Evolutionary conservation across 805 yeast genomes (phyloP).

Genomic region (Candida mattraensis): DNA sequence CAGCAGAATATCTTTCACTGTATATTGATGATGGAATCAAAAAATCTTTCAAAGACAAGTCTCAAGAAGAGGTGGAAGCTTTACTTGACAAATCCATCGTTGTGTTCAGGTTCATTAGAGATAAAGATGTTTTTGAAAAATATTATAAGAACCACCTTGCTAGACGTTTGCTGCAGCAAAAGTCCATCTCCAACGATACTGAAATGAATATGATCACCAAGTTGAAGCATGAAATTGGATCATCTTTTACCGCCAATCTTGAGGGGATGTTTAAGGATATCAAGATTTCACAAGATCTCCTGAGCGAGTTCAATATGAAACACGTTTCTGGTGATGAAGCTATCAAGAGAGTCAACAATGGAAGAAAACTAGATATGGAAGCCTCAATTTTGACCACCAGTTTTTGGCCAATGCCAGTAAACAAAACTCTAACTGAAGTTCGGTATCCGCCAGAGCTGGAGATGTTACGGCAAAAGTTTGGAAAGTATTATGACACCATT

Average conservation of each 20-base stretch:
- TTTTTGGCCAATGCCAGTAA: slow-evolving; percentile 64
- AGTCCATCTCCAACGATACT: slow-evolving; percentile 49
- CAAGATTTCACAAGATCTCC: slow-evolving; percentile 51
- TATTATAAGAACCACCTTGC: slow-evolving; percentile 86
- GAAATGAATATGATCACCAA: slow-evolving; percentile 69
- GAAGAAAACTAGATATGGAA: slow-evolving; percentile 41
- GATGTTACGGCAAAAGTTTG: slow-evolving; percentile 45
- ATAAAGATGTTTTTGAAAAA: slow-evolving; percentile 83
- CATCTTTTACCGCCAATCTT: slow-evolving; percentile 72
- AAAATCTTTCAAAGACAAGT: slow-evolving; percentile 46
- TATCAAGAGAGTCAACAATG: slow-evolving; percentile 23
- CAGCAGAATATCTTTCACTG: slow-evolving; percentile 56
- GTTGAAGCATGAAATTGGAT: slow-evolving; percentile 74
- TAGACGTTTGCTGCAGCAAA: slow-evolving; percentile 61
- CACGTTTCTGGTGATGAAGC: slow-evolving; percentile 17
- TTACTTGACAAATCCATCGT: slow-evolving; percentile 55
- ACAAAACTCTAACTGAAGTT: slow-evolving; percentile 35
- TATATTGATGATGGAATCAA: slow-evolving; percentile 59
- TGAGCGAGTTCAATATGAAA: slow-evolving; percentile 37
- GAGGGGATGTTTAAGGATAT: slow-evolving; percentile 89
- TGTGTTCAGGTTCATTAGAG: slow-evolving; percentile 67
- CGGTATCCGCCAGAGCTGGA: slow-evolving; percentile 46
- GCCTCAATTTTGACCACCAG: slow-evolving; percentile 59
- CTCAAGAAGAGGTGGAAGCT: slow-evolving; percentile 45
- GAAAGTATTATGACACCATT: slow-evolving; percentile 47